Base-by-base conservation (phyloP, 352 stramenopile genomes). In the Phytopythium ostracodes region DNA sequence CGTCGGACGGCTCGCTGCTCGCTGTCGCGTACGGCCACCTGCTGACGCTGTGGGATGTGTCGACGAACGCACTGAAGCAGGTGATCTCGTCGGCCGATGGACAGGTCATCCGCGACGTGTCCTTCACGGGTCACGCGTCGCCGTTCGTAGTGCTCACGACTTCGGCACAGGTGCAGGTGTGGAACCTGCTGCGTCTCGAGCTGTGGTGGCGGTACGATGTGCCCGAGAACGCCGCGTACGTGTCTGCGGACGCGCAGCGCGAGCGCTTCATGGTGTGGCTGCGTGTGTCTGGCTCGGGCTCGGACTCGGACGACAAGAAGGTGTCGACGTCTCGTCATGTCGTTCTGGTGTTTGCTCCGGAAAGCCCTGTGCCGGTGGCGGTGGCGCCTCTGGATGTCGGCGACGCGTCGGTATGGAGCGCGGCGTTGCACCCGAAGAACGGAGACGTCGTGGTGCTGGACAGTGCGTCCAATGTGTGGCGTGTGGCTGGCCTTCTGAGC, bases 11-110 rank as follows among this genome's bases (percentile, higher is more conserved):
- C 10, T 96, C 89, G 47, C 66, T 97, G 38, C 67, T 97, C 24
- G 89, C 88, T 1, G 81, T 96, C 50, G 88, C 84, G 3, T 96
- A 96, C 61, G 78, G 74, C 22, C 72, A 81, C 38, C 68, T 95
- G 47, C 60, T 97, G 24, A 96, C 89, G 46, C 73, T 97, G 29
- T 97, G 89, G 89, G 86, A 97, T 53, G 70, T 92, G 15, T 52
- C 60, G 12, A 91, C 81, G 15, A 87, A 92, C 67, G 72, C 82
- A 29, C 63, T 97, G n/a, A 72, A 81, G 27, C 79, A 79, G 56
- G 86, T 96, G n/a, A 60, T 94, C 15, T 55, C 82, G 15, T 91
- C 84, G 2, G 76, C 81, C 0, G 83, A 92, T 40, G 82, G 79
- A 15, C 40, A 72, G 5, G 60, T 52, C 14, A 85, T 95, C 58